Conservation (phyloP, 441 rosid species). For the Populus hybrid region DNA sequence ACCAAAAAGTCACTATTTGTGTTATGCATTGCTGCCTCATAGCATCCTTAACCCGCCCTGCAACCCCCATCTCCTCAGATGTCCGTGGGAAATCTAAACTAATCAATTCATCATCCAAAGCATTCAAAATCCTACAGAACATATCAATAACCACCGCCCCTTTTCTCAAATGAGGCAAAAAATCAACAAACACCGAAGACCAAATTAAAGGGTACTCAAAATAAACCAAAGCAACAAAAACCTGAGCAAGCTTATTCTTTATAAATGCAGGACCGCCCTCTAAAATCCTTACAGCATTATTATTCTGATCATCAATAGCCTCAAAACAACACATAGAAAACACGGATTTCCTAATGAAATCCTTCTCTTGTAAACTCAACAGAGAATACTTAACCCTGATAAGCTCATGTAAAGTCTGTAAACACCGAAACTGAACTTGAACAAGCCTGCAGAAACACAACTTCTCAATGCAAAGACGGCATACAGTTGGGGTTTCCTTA, state of each 20-base stretch:
- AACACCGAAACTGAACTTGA: conserved; percentile 96
- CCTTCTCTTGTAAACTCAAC: conserved; percentile 61
- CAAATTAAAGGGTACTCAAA: conserved; percentile 81
- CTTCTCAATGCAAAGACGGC: conserved; percentile 67
- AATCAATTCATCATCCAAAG: conserved; percentile 82
- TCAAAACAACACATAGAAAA: conserved; percentile 70
- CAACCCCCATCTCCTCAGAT: conserved; percentile 57
- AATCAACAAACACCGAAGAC: conserved; percentile 76
- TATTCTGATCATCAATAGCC: conserved; percentile 37
- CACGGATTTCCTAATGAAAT: conserved; percentile 49
- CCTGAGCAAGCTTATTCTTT: conserved; percentile 92
- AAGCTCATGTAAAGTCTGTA: conserved; percentile 81
- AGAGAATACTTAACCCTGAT: conserved; percentile 44
- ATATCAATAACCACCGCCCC: conserved; percentile 75
- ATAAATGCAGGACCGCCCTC: conserved; percentile 76
- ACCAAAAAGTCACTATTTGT: conserved; percentile 86
- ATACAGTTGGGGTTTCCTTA: conserved; percentile 51
- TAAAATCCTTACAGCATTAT: conserved; percentile 43
- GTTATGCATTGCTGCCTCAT: conserved; percentile 91
- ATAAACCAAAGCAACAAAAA: conserved; percentile 77
- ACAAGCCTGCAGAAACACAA: conserved; percentile 52
- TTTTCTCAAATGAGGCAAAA: conserved; percentile 56
- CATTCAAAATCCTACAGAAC: conserved; percentile 88
- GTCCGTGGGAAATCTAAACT: conserved; percentile 81
- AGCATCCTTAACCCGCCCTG: conserved; percentile 79